Percentiles rank a stretch among this genome's conserved stretches.
These are phyloP conservation scores for Biscutella auriculata DNA, from an alignment of 441 rosid genomes.

Conservation along the genomic window DNA sequence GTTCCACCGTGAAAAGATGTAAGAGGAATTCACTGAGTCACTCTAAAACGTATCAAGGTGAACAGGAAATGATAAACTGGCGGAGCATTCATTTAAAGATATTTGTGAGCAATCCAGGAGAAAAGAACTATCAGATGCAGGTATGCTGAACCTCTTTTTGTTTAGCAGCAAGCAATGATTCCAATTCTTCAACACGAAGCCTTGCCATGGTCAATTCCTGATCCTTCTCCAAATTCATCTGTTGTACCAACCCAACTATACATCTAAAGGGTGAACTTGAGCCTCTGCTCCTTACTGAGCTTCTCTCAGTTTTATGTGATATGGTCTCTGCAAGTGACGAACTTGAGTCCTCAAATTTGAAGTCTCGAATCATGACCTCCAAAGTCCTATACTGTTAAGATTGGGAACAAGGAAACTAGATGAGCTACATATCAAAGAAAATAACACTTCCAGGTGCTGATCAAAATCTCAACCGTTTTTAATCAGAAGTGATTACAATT, in stretches of 20 bases:
- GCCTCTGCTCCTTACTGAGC: conserved; percentile 56
- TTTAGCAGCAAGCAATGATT: conserved; percentile 41
- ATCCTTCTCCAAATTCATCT: conserved; percentile 75
- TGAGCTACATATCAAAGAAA: conserved; percentile 2
- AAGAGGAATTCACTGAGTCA: not conserved
- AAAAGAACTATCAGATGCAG: not conserved
- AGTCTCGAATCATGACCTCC: conserved; percentile 68
- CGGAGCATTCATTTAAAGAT: not conserved
- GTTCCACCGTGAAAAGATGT: conserved; percentile 17
- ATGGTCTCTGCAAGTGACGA: conserved; percentile 30
- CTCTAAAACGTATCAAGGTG: conserved; percentile 3
- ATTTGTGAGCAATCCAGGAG: not conserved
- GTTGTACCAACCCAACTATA: conserved; percentile 78
- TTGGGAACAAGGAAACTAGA: conserved; percentile 6
- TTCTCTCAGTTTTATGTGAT: conserved; percentile 44
- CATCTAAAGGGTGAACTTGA: conserved; percentile 97
- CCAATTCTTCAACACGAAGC: conserved; percentile 65
- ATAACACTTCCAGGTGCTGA: not conserved
- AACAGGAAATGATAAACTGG: not conserved
- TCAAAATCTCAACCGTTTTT: not conserved
- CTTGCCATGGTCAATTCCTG: conserved; percentile 59
- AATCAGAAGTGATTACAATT: not conserved
- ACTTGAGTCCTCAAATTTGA: conserved; percentile 38
- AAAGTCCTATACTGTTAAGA: conserved; percentile 64
- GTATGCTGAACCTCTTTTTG: conserved; percentile 64